These are phyloP conservation scores for Allium fistulosum DNA, from an alignment of 106 monocot genomes.

Conservation along the genomic window DNA sequence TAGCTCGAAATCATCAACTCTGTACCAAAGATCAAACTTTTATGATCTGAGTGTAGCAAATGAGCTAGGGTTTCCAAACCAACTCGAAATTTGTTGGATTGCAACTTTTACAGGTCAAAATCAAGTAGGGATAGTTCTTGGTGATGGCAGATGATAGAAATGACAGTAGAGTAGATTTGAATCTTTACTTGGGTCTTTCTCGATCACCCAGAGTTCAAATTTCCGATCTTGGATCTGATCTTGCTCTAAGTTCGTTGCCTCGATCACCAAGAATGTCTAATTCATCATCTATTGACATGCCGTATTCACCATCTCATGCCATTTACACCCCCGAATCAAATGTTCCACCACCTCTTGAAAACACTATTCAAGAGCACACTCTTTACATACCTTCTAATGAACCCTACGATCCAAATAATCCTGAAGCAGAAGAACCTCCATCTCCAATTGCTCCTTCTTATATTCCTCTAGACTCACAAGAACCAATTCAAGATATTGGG, in stretches of 20 bases:
- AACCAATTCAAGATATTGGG: not conserved
- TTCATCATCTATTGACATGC: constrained; percentile 2
- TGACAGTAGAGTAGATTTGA: constrained; percentile 62
- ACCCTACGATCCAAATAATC: constrained; percentile 16
- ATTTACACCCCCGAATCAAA: constrained; percentile 1
- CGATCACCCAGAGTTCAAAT: constrained; percentile 36
- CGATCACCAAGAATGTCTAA: constrained; percentile 8
- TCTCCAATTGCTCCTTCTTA: constrained; percentile 16
- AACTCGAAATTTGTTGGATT: not conserved
- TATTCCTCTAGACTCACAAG: constrained; percentile 13
- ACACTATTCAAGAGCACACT: constrained; percentile 16
- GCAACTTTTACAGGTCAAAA: too few relatives aligned
- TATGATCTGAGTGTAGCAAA: not conserved
- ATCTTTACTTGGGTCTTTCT: constrained; percentile 71
- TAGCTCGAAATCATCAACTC: not conserved
- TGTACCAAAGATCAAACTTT: not conserved
- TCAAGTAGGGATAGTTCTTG: not conserved
- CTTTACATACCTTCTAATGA: not conserved
- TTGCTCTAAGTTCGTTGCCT: constrained; percentile 48
- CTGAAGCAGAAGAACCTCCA: not conserved
- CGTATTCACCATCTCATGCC: constrained; percentile 29
- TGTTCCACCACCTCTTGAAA: not conserved
- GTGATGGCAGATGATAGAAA: constrained; percentile 32
- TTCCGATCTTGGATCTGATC: constrained; percentile 63
- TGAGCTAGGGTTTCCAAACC: not conserved